Evolutionary conservation across 495 filamentous ascomycete genomes (phyloP).

Genomic region (Penicillium coprophilum): DNA sequence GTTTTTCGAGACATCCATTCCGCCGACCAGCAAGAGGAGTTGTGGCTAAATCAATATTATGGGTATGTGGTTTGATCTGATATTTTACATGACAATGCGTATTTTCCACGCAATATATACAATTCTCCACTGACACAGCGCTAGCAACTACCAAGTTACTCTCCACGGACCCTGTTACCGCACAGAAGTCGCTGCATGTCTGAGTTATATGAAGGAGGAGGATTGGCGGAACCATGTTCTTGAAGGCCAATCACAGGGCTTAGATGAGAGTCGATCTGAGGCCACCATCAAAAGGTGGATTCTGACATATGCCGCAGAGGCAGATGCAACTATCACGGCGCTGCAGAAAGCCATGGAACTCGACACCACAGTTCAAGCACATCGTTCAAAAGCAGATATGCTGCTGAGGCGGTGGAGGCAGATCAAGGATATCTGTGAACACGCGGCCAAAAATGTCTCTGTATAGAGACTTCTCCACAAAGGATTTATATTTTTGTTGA

Average conservation of each 20-base stretch:
- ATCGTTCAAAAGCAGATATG: slow-evolving; percentile 33
- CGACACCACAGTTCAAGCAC: slow-evolving; percentile 21
- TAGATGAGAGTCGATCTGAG: slow-evolving; percentile 35
- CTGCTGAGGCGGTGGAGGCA: slow-evolving; percentile 53
- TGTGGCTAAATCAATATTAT: slow-evolving; percentile 61
- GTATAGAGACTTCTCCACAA: slow-evolving; percentile 4
- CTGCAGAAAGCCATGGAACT: slow-evolving; percentile 31
- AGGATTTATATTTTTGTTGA: slow-evolving; percentile 1
- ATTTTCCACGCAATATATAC: slow-evolving; percentile 3
- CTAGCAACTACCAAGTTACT: slow-evolving; percentile 63
- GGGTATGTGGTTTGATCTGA: slow-evolving; percentile 43
- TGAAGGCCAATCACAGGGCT: slow-evolving; percentile 37
- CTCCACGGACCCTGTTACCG: slow-evolving; percentile 63
- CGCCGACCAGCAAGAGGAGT: slow-evolving; percentile 43
- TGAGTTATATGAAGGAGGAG: slow-evolving; percentile 45
- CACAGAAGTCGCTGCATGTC: slow-evolving; percentile 67
- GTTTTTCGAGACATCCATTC: slow-evolving; percentile 54
- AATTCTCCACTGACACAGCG: slow-evolving; percentile 17
- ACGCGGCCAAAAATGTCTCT: slow-evolving; percentile 29
- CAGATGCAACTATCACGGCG: slow-evolving; percentile 35
- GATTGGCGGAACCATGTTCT: slow-evolving; percentile 49
- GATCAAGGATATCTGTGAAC: slow-evolving; percentile 44
- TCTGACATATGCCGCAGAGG: slow-evolving; percentile 36
- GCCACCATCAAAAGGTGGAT: slow-evolving; percentile 44
- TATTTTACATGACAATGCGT: slow-evolving; percentile 8